Conservation (phyloP, 2,329 filamentous ascomycete genomes). For the Cladobotryum protrusum region DNA sequence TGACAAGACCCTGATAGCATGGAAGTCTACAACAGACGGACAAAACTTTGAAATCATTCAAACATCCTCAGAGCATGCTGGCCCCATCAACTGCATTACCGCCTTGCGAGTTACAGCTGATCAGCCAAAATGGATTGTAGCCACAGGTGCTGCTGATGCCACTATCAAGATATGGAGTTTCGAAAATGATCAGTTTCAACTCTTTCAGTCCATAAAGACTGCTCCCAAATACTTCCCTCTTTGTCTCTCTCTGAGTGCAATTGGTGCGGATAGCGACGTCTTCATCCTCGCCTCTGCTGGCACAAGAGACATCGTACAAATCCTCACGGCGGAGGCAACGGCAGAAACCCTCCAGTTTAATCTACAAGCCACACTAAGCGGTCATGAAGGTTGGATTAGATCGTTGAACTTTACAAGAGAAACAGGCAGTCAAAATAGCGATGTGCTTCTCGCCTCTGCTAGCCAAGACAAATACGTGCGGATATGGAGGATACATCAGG, state of each 20-base stretch:
- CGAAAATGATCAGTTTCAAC: conserved; percentile 37
- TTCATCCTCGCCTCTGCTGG: conserved; percentile 78
- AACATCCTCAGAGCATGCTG: conserved; percentile 58
- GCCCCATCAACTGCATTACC: conserved; percentile 65
- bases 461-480: conserved; percentile 98
- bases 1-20: conserved; percentile 71
- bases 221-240: conserved; percentile 78
- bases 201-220: conserved; percentile 65
- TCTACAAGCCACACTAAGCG: conserved; percentile 69
- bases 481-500: conserved; percentile 78
- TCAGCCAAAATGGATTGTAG: conserved; percentile 44
- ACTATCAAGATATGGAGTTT: conserved; percentile 66
- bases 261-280: conserved; percentile 46
- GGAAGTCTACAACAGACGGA: conserved; percentile 40
- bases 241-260: conserved; percentile 59
- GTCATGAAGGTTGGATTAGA: conserved; percentile 93
- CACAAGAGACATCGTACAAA: conserved; percentile 73
- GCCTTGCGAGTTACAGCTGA: conserved; percentile 28
- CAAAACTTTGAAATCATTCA: conserved; percentile 38
- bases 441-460: conserved; percentile 80
- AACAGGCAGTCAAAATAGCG: conserved; percentile 45
- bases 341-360: conserved; percentile 48
- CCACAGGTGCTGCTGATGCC: conserved; percentile 78
- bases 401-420: conserved; percentile 74
- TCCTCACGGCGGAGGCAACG: conserved; percentile 57